Percentiles rank a stretch among this genome's conserved stretches.
phyloP scores from a whole-genome alignment of 2,329 filamentous ascomycete species.

The Exophiala bonariae region DNA sequence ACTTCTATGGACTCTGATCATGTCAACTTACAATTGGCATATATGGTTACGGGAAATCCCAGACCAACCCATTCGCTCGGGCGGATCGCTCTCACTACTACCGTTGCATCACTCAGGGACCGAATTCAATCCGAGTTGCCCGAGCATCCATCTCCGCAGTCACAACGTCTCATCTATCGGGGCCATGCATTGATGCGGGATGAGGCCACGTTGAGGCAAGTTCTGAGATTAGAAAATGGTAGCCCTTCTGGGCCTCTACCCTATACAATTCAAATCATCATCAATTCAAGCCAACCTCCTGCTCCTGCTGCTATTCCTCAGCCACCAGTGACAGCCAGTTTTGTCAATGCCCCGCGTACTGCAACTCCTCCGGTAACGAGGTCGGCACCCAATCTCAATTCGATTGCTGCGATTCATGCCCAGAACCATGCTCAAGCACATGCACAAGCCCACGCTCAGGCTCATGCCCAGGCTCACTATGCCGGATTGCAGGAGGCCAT shows the following conservation, averaged over 20 bases:
- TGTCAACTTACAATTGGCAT: conserved; percentile 24
- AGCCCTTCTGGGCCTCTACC: conserved; percentile 16
- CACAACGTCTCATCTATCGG: conserved; percentile 60
- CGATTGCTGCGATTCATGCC: conserved; percentile 10
- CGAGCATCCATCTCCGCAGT: conserved; percentile 42
- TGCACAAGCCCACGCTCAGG: no score
- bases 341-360: not conserved
- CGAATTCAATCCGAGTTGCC: conserved; percentile 53
- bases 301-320: conserved; percentile 1
- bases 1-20: no score
- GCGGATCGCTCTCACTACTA: conserved; percentile 40
- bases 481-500: conserved; percentile 18
- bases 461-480: conserved; percentile 6
- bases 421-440: no score
- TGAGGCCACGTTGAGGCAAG: conserved; percentile 46
- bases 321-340: not conserved
- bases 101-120: conserved; percentile 53
- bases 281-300: conserved; percentile 10
- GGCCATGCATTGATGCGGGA: conserved; percentile 55
- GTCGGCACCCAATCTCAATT: conserved; percentile 4
- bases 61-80: conserved; percentile 30
- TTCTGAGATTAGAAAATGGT: conserved; percentile 48
- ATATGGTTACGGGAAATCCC: conserved; percentile 25
- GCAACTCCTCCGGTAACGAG: no score
- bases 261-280: conserved; percentile 27